Conservation (phyloP, 257 asterid genomes). For the Rauvolfia tetraphylla region DNA sequence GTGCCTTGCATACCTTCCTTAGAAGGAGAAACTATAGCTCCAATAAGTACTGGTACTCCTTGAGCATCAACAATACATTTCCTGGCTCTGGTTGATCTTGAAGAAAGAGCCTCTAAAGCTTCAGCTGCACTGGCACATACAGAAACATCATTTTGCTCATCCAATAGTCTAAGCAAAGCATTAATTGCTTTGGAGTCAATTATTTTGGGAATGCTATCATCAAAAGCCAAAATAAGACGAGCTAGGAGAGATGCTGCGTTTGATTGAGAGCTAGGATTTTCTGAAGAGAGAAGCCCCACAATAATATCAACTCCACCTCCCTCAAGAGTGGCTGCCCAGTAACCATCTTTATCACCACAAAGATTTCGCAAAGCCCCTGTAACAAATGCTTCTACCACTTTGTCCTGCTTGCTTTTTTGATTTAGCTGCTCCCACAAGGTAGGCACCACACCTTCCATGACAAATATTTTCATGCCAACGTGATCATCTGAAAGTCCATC, state of each 20-base stretch:
- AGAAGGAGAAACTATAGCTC: slow-evolving; percentile 78
- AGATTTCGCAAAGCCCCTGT: slow-evolving; percentile 84
- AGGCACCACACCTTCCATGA: slow-evolving; percentile 82
- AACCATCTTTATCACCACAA: slow-evolving; percentile 78
- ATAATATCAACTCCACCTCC: slow-evolving; percentile 79
- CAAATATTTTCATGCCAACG: slow-evolving; percentile 76
- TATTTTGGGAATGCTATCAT: slow-evolving; percentile 61
- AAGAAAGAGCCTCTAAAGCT: slow-evolving; percentile 73
- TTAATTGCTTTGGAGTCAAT: slow-evolving; percentile 67
- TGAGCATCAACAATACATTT: slow-evolving; percentile 53
- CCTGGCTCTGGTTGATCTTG: slow-evolving; percentile 58
- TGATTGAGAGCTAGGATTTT: slow-evolving; percentile 58
- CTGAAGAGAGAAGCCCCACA: slow-evolving; percentile 66
- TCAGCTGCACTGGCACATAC: slow-evolving; percentile 88
- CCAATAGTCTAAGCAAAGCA: slow-evolving; percentile 56
- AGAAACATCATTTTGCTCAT: slow-evolving; percentile 54
- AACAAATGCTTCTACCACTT: slow-evolving; percentile 68
- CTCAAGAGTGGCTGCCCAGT: slow-evolving; percentile 74
- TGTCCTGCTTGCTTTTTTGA: slow-evolving; percentile 54
- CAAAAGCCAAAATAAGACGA: slow-evolving; percentile 50
- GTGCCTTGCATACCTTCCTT: slow-evolving; percentile 80
- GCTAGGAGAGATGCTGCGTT: slow-evolving; percentile 91
- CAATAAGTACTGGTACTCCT: slow-evolving; percentile 67
- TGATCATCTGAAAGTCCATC: slow-evolving; percentile 73
- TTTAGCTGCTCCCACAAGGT: slow-evolving; percentile 71